These are phyloP conservation scores for Gracilariopsis chorda DNA, from an alignment of 23 red algal species.

Conservation along the genomic window DNA sequence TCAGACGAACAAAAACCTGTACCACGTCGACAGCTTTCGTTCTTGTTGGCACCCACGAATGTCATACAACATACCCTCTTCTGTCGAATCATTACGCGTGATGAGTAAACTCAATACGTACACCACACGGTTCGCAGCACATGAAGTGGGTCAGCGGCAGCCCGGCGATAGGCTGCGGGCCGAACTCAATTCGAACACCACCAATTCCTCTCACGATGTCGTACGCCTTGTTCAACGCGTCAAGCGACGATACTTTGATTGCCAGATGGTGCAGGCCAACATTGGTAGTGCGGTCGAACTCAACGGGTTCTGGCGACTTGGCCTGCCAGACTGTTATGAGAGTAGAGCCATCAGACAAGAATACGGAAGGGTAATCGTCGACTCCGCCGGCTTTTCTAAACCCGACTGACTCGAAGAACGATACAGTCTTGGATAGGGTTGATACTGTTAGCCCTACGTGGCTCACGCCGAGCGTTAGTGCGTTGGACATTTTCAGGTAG, in stretches of 20 bases:
- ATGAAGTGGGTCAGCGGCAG: conserved; percentile 6
- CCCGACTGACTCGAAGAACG: background rate
- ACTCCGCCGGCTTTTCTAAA: background rate
- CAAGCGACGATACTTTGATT: background rate
- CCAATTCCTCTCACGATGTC: background rate
- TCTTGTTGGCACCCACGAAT: no score
- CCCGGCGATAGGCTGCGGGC: background rate
- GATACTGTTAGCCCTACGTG: background rate
- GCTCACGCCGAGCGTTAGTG: background rate
- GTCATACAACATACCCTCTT: no score
- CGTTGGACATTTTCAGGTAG: background rate
- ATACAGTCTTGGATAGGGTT: background rate
- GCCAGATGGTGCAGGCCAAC: conserved; percentile 2
- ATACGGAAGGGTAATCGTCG: background rate
- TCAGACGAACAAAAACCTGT: no score
- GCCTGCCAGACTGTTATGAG: background rate
- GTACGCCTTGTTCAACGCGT: background rate
- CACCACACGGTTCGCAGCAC: background rate
- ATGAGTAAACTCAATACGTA: background rate
- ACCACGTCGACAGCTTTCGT: no score
- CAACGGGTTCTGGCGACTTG: background rate
- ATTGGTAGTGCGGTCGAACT: background rate
- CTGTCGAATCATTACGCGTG: no score
- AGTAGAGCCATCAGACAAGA: background rate
- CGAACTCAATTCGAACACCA: background rate